These are phyloP conservation scores for Metarhizium album DNA, from an alignment of 2,329 filamentous ascomycete genomes.

Conservation along the genomic window DNA sequence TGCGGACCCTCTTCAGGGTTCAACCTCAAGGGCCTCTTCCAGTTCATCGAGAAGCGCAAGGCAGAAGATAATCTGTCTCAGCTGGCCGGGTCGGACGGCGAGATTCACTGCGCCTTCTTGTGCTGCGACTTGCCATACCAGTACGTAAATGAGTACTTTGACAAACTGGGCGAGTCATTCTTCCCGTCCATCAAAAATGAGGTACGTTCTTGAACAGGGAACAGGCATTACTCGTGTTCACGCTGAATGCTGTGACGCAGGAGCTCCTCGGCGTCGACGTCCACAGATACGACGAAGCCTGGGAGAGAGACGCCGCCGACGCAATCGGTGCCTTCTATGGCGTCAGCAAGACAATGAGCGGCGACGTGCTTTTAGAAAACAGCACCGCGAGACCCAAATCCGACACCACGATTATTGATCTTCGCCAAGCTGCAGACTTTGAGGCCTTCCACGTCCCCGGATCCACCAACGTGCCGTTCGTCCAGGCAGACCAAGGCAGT, in stretches of 20 bases:
- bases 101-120: slow-evolving; percentile 45
- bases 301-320: slow-evolving; percentile 32
- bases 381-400: slow-evolving; percentile 10
- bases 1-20: slow-evolving; percentile 52
- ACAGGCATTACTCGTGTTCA: background rate
- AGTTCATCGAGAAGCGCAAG: slow-evolving; percentile 39
- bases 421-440: slow-evolving; percentile 33
- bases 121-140: slow-evolving; percentile 56
- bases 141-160: slow-evolving; percentile 50
- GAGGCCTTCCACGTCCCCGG: slow-evolving; percentile 29
- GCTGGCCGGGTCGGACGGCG: slow-evolving; percentile 32
- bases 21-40: slow-evolving; percentile 40
- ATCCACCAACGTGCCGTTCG: slow-evolving; percentile 33
- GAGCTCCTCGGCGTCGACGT: slow-evolving; percentile 35
- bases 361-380: slow-evolving; percentile 4
- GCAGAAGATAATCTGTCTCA: slow-evolving; percentile 29
- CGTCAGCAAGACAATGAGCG: slow-evolving; percentile 7
- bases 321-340: slow-evolving; percentile 24
- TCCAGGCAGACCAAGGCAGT: slow-evolving; percentile 22
- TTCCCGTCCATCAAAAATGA: slow-evolving; percentile 40
- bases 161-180: slow-evolving; percentile 36
- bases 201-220: slow-evolving; percentile 10
- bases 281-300: slow-evolving; percentile 41
- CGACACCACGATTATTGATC: slow-evolving; percentile 29
- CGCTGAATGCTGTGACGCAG: slow-evolving; percentile 15